Conservation (phyloP, 345 rosid genomes). For the Brassica nigra region DNA sequence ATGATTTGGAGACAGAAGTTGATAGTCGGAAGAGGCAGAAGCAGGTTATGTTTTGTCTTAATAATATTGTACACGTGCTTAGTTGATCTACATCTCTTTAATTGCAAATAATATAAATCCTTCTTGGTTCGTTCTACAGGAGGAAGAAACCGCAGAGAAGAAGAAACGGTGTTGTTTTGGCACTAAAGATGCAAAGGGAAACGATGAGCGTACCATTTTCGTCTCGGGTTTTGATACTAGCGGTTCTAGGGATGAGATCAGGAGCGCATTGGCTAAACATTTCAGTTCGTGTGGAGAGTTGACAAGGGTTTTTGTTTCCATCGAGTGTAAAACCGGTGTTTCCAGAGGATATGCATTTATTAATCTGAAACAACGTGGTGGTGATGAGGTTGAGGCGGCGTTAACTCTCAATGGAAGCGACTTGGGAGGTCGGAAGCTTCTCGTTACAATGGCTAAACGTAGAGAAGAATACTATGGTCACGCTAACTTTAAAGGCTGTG, state of each 20-base stretch:
- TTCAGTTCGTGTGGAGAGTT: neutral
- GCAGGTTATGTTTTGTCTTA: neutral
- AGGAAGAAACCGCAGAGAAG: neutral
- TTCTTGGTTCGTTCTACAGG: neutral
- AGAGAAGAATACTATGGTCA: conserved; percentile 1
- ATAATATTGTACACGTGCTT: neutral
- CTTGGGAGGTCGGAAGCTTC: conserved; percentile 42
- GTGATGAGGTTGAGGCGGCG: conserved; percentile 45
- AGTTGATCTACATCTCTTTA: neutral
- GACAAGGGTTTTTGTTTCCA: neutral
- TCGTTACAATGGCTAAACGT: conserved; percentile 60
- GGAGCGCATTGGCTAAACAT: neutral
- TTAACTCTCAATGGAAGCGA: conserved; percentile 53
- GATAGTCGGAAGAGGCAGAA: too few relatives aligned
- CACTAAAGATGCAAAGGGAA: neutral
- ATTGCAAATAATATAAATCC: neutral
- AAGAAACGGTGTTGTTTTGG: neutral
- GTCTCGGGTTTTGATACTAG: neutral
- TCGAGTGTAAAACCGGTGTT: neutral
- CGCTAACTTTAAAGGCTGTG: neutral
- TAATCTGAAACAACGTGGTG: neutral
- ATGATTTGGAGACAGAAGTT: too few relatives aligned
- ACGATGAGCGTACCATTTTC: neutral
- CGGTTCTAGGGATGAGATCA: neutral
- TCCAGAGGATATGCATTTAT: neutral